These are phyloP conservation scores for Tolypocladium album DNA, from an alignment of 2,329 filamentous ascomycete genomes.

Conservation along the genomic window DNA sequence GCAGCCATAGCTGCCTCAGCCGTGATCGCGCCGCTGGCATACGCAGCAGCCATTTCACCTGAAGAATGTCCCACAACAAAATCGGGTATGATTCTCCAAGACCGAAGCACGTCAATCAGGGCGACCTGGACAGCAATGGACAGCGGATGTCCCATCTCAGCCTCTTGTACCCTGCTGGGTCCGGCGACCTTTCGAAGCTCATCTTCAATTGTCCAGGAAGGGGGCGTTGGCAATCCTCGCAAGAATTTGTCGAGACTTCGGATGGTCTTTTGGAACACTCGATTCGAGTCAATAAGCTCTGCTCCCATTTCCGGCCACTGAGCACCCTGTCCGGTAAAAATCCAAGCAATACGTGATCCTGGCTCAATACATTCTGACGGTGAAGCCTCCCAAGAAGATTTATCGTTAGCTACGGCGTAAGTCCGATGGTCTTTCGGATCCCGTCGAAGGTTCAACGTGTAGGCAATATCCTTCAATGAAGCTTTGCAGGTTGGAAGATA, in stretches of 20 bases:
- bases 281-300: conserved; percentile 9
- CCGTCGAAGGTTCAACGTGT: background rate
- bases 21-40: conserved; percentile 21
- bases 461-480: background rate
- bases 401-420: background rate
- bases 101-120: conserved; percentile 25
- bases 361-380: conserved; percentile 1
- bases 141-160: conserved; percentile 23
- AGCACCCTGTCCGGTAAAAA: conserved; percentile 25
- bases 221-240: background rate
- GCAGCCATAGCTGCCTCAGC: conserved; percentile 14
- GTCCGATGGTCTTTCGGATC: background rate
- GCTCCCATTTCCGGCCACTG: conserved; percentile 22
- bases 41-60: conserved; percentile 34
- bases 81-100: conserved; percentile 18
- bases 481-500: background rate
- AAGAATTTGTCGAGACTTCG: conserved; percentile 3
- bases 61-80: conserved; percentile 30
- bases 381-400: background rate
- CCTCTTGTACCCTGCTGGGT: conserved; percentile 15
- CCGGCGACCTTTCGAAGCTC: conserved; percentile 7
- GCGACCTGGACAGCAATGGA: conserved; percentile 33
- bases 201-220: conserved; percentile 9
- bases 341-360: background rate
- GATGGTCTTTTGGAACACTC: conserved; percentile 3